Percentiles rank a stretch among this genome's conserved stretches.
These are phyloP conservation scores for Syzygium syzygioides DNA, from an alignment of 441 rosid species.

Conservation along the genomic window DNA sequence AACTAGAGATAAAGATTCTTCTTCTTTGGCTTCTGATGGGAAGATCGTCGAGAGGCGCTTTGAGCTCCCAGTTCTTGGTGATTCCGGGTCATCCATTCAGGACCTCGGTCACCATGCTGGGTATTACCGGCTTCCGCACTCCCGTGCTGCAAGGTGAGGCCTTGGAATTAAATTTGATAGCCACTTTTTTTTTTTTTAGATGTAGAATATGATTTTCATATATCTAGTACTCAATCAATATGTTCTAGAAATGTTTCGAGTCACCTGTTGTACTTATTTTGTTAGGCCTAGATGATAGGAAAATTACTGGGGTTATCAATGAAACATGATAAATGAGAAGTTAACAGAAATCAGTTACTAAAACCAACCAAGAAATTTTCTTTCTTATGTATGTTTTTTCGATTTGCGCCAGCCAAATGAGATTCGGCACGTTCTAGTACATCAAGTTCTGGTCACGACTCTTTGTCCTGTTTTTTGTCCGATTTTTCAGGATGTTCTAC, in stretches of 20 bases:
- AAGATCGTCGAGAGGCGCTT: conserved; percentile 43
- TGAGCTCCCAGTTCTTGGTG: conserved; percentile 19
- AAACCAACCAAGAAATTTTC: neutral
- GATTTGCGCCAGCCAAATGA: neutral
- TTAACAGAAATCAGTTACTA: neutral
- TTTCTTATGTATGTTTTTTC: neutral
- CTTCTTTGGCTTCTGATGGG: neutral
- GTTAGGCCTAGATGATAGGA: neutral
- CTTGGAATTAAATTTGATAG: neutral
- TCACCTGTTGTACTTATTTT: neutral
- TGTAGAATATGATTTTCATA: neutral
- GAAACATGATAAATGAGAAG: neutral
- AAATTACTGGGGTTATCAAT: neutral
- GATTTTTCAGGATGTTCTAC: conserved; percentile 1
- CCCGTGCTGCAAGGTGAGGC: conserved; percentile 55
- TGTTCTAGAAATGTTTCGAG: neutral
- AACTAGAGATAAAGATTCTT: neutral
- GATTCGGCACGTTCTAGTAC: neutral
- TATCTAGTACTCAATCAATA: neutral
- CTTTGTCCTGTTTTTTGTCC: neutral
- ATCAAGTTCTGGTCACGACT: neutral
- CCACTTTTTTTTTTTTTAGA: neutral
- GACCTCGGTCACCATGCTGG: conserved; percentile 38
- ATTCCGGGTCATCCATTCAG: neutral
- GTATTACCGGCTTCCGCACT: conserved; percentile 53